Conservation (phyloP, 2,329 filamentous ascomycete genomes). For the Trichophyton simii region DNA sequence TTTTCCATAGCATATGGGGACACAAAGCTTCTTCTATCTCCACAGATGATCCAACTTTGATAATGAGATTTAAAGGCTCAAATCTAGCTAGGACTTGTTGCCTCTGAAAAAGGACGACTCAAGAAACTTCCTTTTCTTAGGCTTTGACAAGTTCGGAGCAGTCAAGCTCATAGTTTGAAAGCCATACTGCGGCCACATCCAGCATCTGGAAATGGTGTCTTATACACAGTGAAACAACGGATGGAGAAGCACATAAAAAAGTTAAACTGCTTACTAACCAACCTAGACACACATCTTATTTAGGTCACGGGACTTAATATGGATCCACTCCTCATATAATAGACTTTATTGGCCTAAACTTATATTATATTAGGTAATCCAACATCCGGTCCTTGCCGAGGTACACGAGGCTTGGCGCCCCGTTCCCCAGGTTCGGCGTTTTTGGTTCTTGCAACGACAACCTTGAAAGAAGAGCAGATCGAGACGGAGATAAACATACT, state of each 20-base stretch:
- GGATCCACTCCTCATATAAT: neutral
- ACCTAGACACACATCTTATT: too few relatives aligned
- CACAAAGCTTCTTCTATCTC: slow-evolving; percentile 16
- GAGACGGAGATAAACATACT: too few relatives aligned
- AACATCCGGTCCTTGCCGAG: neutral
- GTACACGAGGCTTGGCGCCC: neutral
- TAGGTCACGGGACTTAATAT: neutral
- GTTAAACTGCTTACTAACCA: too few relatives aligned
- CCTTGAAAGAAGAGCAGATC: neutral
- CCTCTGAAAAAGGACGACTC: slow-evolving; percentile 19
- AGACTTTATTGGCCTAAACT: neutral
- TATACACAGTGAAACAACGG: too few relatives aligned
- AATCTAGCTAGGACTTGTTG: slow-evolving; percentile 13
- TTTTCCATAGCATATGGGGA: slow-evolving; percentile 16
- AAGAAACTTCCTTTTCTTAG: slow-evolving; percentile 13
- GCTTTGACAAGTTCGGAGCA: neutral
- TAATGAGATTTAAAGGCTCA: slow-evolving; percentile 15
- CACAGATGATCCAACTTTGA: slow-evolving; percentile 18
- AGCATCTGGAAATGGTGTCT: neutral
- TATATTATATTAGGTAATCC: neutral
- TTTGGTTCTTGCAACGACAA: neutral
- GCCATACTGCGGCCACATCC: neutral
- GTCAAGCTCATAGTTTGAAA: neutral
- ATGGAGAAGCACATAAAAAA: too few relatives aligned
- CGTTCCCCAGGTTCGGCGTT: neutral